These are phyloP conservation scores for Trichoderma harzianum DNA, from an alignment of 2,329 filamentous ascomycete species.

Conservation along the genomic window DNA sequence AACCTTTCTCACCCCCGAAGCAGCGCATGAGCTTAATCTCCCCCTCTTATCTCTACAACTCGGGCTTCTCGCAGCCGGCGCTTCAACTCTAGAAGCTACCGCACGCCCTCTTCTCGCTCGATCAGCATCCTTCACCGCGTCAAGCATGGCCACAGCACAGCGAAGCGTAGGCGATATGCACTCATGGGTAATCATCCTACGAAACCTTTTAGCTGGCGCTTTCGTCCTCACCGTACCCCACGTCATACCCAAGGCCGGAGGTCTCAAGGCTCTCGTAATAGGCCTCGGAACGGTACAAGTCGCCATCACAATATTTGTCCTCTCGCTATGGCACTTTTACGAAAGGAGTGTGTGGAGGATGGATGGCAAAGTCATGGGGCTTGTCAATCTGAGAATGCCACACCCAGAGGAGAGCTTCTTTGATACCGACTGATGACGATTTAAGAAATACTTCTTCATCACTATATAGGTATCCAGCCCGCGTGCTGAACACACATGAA, in stretches of 20 bases:
- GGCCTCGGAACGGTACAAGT: constrained; percentile 43
- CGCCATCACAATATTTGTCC: constrained; percentile 34
- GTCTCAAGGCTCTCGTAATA: constrained; percentile 38
- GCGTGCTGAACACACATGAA: background rate
- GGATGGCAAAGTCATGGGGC: constrained; percentile 47
- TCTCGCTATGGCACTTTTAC: constrained; percentile 40
- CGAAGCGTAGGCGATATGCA: constrained; percentile 50
- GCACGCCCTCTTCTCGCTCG: constrained; percentile 42
- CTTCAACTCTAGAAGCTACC: constrained; percentile 39
- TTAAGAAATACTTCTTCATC: no score
- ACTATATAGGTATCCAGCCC: background rate
- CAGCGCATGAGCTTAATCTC: constrained; percentile 32
- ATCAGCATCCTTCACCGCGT: constrained; percentile 49
- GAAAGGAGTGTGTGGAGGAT: constrained; percentile 41
- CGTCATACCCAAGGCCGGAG: constrained; percentile 32
- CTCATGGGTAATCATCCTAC: constrained; percentile 40
- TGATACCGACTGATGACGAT: constrained; percentile 33
- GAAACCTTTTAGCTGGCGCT: constrained; percentile 40
- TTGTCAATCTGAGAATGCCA: constrained; percentile 40
- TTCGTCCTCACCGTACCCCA: constrained; percentile 43
- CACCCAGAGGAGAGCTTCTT: constrained; percentile 46
- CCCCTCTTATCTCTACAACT: constrained; percentile 45
- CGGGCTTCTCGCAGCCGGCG: constrained; percentile 45
- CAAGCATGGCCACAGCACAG: constrained; percentile 44
- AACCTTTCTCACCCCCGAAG: constrained; percentile 28